Conservation (phyloP, 1,284 basidiomycete species). For the Leccinum griseonigrum region DNA sequence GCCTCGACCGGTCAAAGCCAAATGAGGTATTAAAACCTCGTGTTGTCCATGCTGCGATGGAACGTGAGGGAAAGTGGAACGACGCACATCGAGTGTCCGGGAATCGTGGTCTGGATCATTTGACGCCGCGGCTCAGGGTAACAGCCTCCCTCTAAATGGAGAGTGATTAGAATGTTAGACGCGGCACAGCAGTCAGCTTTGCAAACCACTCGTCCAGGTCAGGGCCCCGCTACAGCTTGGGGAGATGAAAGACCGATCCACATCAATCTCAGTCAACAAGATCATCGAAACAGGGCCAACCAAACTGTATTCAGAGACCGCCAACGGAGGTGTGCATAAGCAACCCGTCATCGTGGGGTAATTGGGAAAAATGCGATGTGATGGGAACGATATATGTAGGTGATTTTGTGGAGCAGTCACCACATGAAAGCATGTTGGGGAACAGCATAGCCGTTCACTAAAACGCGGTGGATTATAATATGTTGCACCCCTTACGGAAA, state of each 20-base stretch:
- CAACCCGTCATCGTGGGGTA: slow-evolving; percentile 26
- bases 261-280: slow-evolving; percentile 5
- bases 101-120: slow-evolving; percentile 33
- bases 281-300: slow-evolving; percentile 3
- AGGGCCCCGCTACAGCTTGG: slow-evolving; percentile 24
- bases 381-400: slow-evolving; percentile 10
- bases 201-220: slow-evolving; percentile 9
- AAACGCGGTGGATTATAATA: slow-evolving; percentile 8
- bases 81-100: slow-evolving; percentile 24
- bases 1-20: slow-evolving; percentile 28
- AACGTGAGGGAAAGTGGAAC: slow-evolving; percentile 25
- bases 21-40: slow-evolving; percentile 33
- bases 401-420: slow-evolving; percentile 20
- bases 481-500: slow-evolving; percentile 13
- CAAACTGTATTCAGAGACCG: slow-evolving; percentile 5
- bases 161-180: slow-evolving; percentile 29
- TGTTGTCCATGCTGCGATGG: slow-evolving; percentile 33
- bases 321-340: slow-evolving; percentile 1
- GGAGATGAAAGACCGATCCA: slow-evolving; percentile 13
- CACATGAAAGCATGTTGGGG: slow-evolving; percentile 7
- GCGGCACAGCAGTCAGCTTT: slow-evolving; percentile 28
- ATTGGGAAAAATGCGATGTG: slow-evolving; percentile 5
- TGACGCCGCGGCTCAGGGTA: slow-evolving; percentile 31
- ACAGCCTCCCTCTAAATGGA: slow-evolving; percentile 34
- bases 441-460: slow-evolving; percentile 9